Evolutionary conservation across 805 yeast genomes (phyloP), one percentile per base, ranked within the genome.

Genomic region (Metschnikowia kofuensis): DNA sequence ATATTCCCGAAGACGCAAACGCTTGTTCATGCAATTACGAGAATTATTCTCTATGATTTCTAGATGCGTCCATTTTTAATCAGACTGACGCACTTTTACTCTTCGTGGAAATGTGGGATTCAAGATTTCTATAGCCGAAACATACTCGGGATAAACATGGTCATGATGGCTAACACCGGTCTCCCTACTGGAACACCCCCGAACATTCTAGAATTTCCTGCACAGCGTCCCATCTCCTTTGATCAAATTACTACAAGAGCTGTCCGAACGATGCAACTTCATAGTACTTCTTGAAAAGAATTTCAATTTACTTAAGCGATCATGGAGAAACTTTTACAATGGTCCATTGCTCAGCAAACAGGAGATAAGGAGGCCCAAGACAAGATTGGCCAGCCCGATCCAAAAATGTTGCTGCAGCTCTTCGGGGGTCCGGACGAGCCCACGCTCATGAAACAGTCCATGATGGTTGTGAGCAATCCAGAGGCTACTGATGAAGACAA

Each of bases 261-360:
- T 34, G 21, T 21, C 21, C 21, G 4, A 2, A 21, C 21, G 21
- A 4, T 3, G 21, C 21, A 21, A 21, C 21, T 21, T 21, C 21
- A 30, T 31, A 31, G 5, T 3, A 3, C 34, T 31, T 2, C 34
- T 6, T 31, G 34, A 30, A 30, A 30, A 3, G 32, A 30, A 9
- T 2, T 4, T 11, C 16, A 7, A 38, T n/a, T 14, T 11, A 8
- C 13, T 10, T 7, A 32, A 37, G 14, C n/a, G 13, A 14, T 35
- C 3, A 92, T 92, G 98, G 97, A 92, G 52, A 91, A 91, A 67
- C 68, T 92, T 52, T 68, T 92, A 54, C 88, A 90, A 58, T 92
- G 99, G 99, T 90, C 97, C 6, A 77, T 88, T 42, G 87, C 91
- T 38, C 81, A 86, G 63, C 78, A 89, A 50, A 76, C 85, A 8